Conservation (phyloP, 176 grass and related monocot species). For the Puccinellia tenuiflora region DNA sequence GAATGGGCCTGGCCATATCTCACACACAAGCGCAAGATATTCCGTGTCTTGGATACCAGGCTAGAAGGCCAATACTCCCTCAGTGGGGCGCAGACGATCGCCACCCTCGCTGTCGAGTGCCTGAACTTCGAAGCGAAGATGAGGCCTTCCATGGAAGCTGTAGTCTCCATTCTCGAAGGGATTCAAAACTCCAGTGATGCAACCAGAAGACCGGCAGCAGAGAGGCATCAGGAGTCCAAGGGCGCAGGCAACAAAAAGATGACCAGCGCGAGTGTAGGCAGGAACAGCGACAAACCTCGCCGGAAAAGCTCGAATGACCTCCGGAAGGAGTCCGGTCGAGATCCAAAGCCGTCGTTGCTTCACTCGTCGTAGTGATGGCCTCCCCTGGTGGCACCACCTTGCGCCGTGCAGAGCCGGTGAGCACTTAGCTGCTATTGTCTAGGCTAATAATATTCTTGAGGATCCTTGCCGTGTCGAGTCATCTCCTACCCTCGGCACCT, state of each 20-base stretch:
- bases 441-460: not conserved
- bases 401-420: not conserved
- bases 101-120: too few relatives aligned
- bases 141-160: too few relatives aligned
- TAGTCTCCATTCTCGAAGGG: too few relatives aligned
- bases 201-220: not conserved
- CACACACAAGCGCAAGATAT: too few relatives aligned
- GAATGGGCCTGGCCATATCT: too few relatives aligned
- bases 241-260: constrained; percentile 12
- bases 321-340: constrained; percentile 13
- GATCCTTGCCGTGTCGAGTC: not conserved
- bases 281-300: constrained; percentile 19
- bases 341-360: not conserved
- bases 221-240: constrained; percentile 33
- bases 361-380: not conserved
- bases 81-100: too few relatives aligned
- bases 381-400: not conserved
- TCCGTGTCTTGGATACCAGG: too few relatives aligned
- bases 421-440: not conserved
- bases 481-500: not conserved
- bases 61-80: too few relatives aligned
- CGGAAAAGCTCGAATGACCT: constrained; percentile 33
- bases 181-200: too few relatives aligned
- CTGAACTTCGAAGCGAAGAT: too few relatives aligned
- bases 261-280: not conserved